phyloP scores from a whole-genome alignment of 106 monocot species.

The Dendrobium nobile region DNA sequence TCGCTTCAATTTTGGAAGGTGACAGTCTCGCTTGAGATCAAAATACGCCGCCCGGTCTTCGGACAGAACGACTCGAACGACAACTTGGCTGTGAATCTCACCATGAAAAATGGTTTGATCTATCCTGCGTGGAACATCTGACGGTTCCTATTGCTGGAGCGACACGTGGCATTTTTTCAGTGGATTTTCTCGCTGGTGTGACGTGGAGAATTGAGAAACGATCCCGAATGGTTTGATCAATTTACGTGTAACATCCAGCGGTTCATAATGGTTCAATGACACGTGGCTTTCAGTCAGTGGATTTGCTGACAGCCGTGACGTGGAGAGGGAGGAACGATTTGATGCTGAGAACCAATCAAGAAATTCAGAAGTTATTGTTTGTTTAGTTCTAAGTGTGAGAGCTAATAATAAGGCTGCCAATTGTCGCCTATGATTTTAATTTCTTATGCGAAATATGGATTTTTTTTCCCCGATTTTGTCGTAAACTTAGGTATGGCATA shows the following conservation, averaged over 20 bases:
- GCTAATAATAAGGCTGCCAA: too few relatives aligned
- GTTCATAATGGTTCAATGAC: background rate
- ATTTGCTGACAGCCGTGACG: background rate
- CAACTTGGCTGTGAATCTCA: background rate
- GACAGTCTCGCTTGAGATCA: background rate
- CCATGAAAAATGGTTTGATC: background rate
- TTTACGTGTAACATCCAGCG: constrained; percentile 3
- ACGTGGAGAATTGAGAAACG: background rate
- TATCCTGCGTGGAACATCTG: background rate
- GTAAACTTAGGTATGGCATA: too few relatives aligned
- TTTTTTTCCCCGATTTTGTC: too few relatives aligned
- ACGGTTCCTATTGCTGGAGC: background rate
- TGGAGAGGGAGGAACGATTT: background rate
- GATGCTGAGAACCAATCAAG: too few relatives aligned
- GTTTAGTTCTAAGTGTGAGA: too few relatives aligned
- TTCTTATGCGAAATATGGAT: too few relatives aligned
- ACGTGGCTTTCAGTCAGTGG: background rate
- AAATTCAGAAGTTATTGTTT: too few relatives aligned
- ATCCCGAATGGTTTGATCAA: background rate
- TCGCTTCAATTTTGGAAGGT: background rate
- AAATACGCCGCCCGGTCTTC: background rate
- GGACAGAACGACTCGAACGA: background rate
- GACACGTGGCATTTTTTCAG: background rate
- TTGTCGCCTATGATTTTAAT: too few relatives aligned
- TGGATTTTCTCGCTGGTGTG: background rate